Conservation (phyloP, 129 eudicot genomes). For the Centrapalus pauciflorus region DNA sequence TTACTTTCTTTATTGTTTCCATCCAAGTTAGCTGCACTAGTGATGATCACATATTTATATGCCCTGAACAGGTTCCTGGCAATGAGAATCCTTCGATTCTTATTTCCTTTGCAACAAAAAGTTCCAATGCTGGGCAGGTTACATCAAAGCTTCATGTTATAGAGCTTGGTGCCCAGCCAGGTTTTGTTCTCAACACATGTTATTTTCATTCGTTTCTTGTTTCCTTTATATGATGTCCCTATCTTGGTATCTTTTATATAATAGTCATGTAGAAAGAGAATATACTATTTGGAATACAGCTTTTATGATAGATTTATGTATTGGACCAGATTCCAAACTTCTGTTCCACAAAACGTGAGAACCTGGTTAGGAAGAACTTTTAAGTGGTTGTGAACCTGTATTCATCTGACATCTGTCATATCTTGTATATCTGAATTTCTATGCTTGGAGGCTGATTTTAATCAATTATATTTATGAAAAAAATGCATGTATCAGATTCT, state of each 20-base stretch:
- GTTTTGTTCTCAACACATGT: conserved; percentile 24
- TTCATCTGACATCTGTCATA: neutral
- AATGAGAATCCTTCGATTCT: conserved; percentile 89
- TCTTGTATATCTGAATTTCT: neutral
- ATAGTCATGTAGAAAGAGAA: neutral
- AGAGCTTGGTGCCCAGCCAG: conserved; percentile 99
- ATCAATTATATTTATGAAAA: neutral
- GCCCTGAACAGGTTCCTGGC: conserved; percentile 72
- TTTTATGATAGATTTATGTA: neutral
- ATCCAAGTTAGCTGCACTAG: neutral
- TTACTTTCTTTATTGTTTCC: neutral
- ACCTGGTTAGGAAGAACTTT: neutral
- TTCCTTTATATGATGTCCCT: neutral
- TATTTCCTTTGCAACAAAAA: conserved; percentile 88
- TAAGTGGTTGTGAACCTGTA: neutral
- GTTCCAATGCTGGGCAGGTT: conserved; percentile 84
- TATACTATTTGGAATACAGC: neutral
- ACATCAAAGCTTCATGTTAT: conserved; percentile 89
- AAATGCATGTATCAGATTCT: neutral
- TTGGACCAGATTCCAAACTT: conserved; percentile 7
- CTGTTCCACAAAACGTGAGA: neutral
- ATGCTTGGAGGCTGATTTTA: neutral
- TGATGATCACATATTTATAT: conserved; percentile 6
- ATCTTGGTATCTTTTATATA: neutral
- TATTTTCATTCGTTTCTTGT: conserved; percentile 14